Conservation (phyloP, 495 filamentous ascomycete genomes). For the Hypoxylon lienhwacheense region DNA sequence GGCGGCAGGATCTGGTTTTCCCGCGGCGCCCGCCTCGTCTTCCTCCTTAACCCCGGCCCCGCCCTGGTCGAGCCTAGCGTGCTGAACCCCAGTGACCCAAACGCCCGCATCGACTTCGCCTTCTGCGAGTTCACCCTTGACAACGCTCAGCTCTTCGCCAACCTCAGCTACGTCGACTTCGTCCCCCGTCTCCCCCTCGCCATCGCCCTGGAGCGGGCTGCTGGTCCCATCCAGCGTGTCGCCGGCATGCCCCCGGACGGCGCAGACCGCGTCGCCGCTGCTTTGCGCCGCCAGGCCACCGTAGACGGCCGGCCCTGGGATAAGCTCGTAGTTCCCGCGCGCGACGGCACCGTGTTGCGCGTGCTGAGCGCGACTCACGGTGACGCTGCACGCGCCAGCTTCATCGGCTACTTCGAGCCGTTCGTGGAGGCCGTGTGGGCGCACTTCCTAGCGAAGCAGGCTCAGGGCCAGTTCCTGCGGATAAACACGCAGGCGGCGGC, state of each 20-base stretch:
- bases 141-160: slow-evolving; percentile 69
- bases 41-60: slow-evolving; percentile 70
- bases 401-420: slow-evolving; percentile 64
- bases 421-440: slow-evolving; percentile 68
- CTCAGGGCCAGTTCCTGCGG: slow-evolving; percentile 13
- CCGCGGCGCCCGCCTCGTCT: slow-evolving; percentile 61
- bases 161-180: slow-evolving; percentile 80
- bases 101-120: slow-evolving; percentile 63
- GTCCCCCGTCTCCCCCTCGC: slow-evolving; percentile 66
- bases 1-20: slow-evolving; percentile 74
- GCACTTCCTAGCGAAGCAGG: slow-evolving; percentile 46
- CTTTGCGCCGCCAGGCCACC: slow-evolving; percentile 56
- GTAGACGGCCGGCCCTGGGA: slow-evolving; percentile 66
- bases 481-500: slow-evolving; percentile 49
- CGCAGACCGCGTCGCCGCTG: slow-evolving; percentile 58
- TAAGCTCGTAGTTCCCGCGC: slow-evolving; percentile 61
- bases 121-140: slow-evolving; percentile 81
- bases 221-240: slow-evolving; percentile 59
- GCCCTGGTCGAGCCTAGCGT: slow-evolving; percentile 76
- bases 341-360: slow-evolving; percentile 52
- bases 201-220: slow-evolving; percentile 57
- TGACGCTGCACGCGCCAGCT: slow-evolving; percentile 57
- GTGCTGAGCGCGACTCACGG: slow-evolving; percentile 69
- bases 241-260: slow-evolving; percentile 62
- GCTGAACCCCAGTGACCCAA: slow-evolving; percentile 69